Evolutionary conservation across 139 green algal genomes (phyloP).

Genomic region (Picochlorum sp.): DNA sequence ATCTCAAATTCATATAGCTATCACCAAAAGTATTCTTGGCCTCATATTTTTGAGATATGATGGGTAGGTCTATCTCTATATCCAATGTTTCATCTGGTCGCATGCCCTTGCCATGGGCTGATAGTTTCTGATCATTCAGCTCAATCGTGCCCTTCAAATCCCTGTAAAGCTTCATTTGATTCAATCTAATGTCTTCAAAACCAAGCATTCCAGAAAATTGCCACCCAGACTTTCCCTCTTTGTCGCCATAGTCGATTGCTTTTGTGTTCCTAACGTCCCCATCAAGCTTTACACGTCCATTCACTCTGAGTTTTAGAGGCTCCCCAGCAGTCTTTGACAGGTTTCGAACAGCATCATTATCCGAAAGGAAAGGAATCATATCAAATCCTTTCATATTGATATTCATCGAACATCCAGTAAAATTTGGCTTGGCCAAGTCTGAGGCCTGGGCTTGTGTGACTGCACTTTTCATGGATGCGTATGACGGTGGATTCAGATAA

Average conservation of each 20-base stretch:
- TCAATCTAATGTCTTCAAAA: conserved; percentile 51
- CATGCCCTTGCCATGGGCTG: conserved; percentile 31
- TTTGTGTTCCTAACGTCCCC: conserved; percentile 9
- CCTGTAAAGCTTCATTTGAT: conserved; percentile 54
- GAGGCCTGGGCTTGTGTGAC: conserved; percentile 42
- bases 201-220: conserved; percentile 36
- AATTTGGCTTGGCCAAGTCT: conserved; percentile 26
- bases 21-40: neutral
- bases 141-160: conserved; percentile 36
- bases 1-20: conserved; percentile 37
- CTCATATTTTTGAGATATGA: neutral
- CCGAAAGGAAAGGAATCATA: conserved; percentile 46
- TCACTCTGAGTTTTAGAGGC: conserved; percentile 39
- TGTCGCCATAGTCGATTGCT: neutral
- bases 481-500: conserved; percentile 26
- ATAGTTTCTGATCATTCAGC: conserved; percentile 18
- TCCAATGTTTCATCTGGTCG: conserved; percentile 55
- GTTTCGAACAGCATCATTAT: conserved; percentile 14
- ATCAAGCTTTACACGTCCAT: conserved; percentile 17
- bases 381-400: conserved; percentile 49
- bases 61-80: conserved; percentile 51
- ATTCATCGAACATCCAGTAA: conserved; percentile 35
- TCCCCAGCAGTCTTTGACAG: conserved; percentile 19
- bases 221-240: neutral
- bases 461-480: conserved; percentile 30